Evolutionary conservation across 345 rosid genomes (phyloP).

Genomic region (Melaleuca alternifolia): DNA sequence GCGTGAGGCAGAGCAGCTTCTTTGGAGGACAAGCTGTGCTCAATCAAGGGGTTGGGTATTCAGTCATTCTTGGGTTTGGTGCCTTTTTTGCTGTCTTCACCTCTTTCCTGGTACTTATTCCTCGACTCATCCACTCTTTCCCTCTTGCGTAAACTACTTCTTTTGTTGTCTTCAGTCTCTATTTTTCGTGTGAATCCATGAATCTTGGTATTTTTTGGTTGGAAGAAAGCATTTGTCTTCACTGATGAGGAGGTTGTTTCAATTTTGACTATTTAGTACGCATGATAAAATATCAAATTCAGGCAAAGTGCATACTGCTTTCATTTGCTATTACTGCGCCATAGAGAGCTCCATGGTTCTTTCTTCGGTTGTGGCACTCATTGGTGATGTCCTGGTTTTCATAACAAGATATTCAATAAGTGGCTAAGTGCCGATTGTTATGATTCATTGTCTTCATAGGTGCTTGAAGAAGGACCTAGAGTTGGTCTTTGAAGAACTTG

Average conservation of each 20-base stretch:
- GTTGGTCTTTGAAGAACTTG: neutral
- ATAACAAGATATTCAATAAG: neutral
- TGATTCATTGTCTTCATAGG: neutral
- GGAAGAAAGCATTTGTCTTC: neutral
- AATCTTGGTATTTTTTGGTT: neutral
- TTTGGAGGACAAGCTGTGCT: constrained; percentile 57
- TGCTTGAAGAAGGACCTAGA: neutral
- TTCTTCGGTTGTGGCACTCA: neutral
- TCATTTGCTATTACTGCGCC: neutral
- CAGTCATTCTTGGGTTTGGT: constrained; percentile 85
- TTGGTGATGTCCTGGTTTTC: neutral
- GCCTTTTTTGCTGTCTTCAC: constrained; percentile 88
- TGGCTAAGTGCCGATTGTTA: neutral
- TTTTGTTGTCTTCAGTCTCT: neutral
- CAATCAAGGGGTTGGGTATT: constrained; percentile 73
- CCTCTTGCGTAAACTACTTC: neutral
- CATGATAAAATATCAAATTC: neutral
- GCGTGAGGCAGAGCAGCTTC: constrained; percentile 63
- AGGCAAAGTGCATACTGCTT: neutral
- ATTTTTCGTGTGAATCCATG: neutral
- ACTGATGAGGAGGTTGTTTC: neutral
- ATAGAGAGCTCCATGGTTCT: neutral
- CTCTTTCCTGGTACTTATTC: constrained; percentile 49
- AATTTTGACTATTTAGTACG: neutral
- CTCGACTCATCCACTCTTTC: neutral